Evolutionary conservation across 768 basidiomycete genomes (phyloP).

Genomic region (Boletus rufocinnamomeus): DNA sequence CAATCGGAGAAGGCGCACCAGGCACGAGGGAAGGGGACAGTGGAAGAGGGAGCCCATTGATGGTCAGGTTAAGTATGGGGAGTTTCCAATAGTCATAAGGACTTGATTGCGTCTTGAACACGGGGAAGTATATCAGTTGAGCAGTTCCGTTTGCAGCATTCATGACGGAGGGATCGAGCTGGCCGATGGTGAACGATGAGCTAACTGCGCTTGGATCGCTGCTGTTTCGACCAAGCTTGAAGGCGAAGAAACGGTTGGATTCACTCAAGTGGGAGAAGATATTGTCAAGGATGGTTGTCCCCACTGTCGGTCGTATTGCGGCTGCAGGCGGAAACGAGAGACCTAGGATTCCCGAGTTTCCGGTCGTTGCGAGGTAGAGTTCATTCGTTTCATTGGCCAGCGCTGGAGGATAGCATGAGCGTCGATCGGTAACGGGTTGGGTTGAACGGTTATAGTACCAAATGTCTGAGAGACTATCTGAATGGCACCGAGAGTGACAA

Average conservation of each 20-base stretch:
- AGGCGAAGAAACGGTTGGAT: slow-evolving; percentile 48
- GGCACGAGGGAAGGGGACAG: slow-evolving; percentile 48
- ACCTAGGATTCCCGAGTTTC: slow-evolving; percentile 58
- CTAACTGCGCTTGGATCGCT: slow-evolving; percentile 19
- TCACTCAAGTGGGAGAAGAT: slow-evolving; percentile 45
- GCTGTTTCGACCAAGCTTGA: slow-evolving; percentile 45
- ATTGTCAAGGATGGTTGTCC: slow-evolving; percentile 50
- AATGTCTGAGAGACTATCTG: slow-evolving; percentile 50
- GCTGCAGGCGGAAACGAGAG: slow-evolving; percentile 52
- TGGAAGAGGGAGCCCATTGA: slow-evolving; percentile 43
- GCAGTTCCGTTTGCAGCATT: slow-evolving; percentile 30
- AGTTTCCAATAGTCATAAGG: slow-evolving; percentile 62
- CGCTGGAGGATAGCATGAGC: slow-evolving; percentile 35
- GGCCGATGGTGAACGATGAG: slow-evolving; percentile 55
- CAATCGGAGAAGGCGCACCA: slow-evolving; percentile 46
- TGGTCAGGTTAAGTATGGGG: slow-evolving; percentile 45
- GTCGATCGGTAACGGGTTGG: neutral
- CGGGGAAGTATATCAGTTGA: slow-evolving; percentile 40
- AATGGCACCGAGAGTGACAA: slow-evolving; percentile 46
- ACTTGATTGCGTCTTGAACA: slow-evolving; percentile 38
- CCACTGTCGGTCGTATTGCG: slow-evolving; percentile 45
- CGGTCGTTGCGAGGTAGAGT: slow-evolving; percentile 46
- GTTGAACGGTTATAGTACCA: slow-evolving; percentile 34
- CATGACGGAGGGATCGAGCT: slow-evolving; percentile 40
- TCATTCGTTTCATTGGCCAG: slow-evolving; percentile 45